Evolutionary conservation across 2,329 filamentous ascomycete genomes (phyloP).

Genomic region (Ophiognomonia clavigignenti-juglandacearum): DNA sequence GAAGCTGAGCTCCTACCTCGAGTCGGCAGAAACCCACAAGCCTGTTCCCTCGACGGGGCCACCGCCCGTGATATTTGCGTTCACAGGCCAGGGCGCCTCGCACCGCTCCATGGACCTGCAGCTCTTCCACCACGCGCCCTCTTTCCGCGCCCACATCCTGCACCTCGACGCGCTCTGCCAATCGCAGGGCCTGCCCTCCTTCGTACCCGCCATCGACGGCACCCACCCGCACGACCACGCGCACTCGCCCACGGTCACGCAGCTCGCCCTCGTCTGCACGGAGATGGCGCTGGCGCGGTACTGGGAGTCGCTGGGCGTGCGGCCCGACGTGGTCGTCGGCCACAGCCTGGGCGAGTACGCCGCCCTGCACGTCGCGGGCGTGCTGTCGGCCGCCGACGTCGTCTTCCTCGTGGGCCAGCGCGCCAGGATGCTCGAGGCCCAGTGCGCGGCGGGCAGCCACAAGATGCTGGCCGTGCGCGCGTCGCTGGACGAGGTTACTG

Average conservation of each 20-base stretch:
- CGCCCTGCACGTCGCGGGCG: constrained; percentile 64
- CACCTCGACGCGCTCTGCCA: constrained; percentile 50
- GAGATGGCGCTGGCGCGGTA: constrained; percentile 54
- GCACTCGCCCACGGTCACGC: constrained; percentile 45
- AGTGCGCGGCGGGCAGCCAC: constrained; percentile 63
- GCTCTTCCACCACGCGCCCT: constrained; percentile 34
- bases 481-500: constrained; percentile 45
- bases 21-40: too few relatives aligned
- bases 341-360: constrained; percentile 66
- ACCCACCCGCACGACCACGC: constrained; percentile 37
- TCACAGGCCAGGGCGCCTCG: too few relatives aligned
- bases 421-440: constrained; percentile 58
- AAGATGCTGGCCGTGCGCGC: constrained; percentile 48
- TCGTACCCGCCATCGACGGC: constrained; percentile 47
- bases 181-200: constrained; percentile 49
- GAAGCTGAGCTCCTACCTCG: too few relatives aligned
- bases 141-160: constrained; percentile 50
- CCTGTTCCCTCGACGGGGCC: too few relatives aligned
- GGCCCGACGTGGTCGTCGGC: constrained; percentile 41
- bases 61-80: too few relatives aligned
- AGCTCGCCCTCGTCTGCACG: constrained; percentile 49
- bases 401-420: constrained; percentile 67
- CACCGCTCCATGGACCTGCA: constrained; percentile 48
- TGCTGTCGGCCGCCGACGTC: constrained; percentile 65
- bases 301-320: constrained; percentile 53